Base-by-base conservation (phyloP, 1,139 yeast genomes). In the Blastobotrys persicus region DNA sequence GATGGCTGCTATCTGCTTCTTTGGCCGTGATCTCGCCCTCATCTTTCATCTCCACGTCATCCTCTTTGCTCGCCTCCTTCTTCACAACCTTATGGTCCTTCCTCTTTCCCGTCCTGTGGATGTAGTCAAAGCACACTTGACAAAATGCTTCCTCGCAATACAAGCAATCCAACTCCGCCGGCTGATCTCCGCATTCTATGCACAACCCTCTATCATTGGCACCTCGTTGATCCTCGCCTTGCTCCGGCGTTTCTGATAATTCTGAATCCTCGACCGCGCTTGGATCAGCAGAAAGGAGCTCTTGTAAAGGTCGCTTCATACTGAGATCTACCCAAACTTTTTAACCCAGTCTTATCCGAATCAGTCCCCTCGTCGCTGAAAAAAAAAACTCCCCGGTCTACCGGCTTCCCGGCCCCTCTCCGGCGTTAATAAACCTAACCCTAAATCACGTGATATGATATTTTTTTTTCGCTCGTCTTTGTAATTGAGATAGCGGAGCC, bases 111-210 rank as follows among this genome's bases (percentile, higher is more conserved):
- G 85, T 82, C 50, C 83, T 72, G 59, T 84, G 91, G 16, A 82
- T 70, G 68, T 81, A 76, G 38, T 74, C 80, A 59, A 77, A 83
- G 60, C 91, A 84, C 1, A 83, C 85, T 31, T 75, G 72, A 62
- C 91, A 84, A 57, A 81, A 84, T 20, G 72, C 72, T 57, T 84
- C 91, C 33, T 76, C 77, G 64, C 91, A 84, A 46, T 73, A 73
- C 33, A 67, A 60, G 63, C 91, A 84, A 31, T 69, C 64, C 9
- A 80, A 65, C 55, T 81, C 86, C 3, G 78, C 70, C 20, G 85
- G 82, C 79, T 81, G 85, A 60, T 84, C 87, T 31, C 78, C 78
- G 63, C 91, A 84, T 57, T 83, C 89, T 12, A 79, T 72, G 64
- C 91, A 83, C 38, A 76, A 66, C 2, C 67, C 64, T 18, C 70